Base-by-base conservation (phyloP, 2,329 filamentous ascomycete species). In the Neoscytalidium dimidiatum region DNA sequence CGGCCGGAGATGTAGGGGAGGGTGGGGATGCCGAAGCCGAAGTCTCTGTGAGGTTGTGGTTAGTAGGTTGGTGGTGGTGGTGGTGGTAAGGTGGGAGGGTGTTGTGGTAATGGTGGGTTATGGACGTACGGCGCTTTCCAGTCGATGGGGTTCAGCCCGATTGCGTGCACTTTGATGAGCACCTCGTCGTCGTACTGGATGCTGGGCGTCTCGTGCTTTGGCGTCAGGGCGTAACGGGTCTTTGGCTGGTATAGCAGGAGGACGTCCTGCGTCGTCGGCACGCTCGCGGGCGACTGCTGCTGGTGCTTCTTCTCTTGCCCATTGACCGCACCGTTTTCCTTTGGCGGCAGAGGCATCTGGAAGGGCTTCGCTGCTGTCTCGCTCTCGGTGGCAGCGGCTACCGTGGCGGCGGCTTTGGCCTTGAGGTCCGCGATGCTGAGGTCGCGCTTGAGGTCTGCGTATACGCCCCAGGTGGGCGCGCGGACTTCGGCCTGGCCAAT, bases 111-210 rank as follows among this genome's bases (percentile, higher is more conserved):
- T 43, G 52, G 21, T 41, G 33, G 6, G 7, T 38, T 19, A 19
- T 19, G 41, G 11, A 81, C 86, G 69, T 79, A 90, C 88, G 89
- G 87, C 66, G 87, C 84, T 79, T 91, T 91, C 87, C 87, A 91
- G 73, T 92, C 91, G 64, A 93, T 90, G 0, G 91, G 91, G 70
- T 93, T 93, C 41, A 93, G 77, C 0, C 90, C 90, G 69, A 92
- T 88, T 13, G 85, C 85, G 41, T 84, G 79, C 1, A 87, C 80
- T 71, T 84, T 85, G n/a, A 92, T 83, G 4, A 92, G 77, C 4
- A 91, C 76, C 69, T 92, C 87, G 48, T 52, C 31, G n/a, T 33
- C 41, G 1, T 9, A 38, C 13, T 29, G 21, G n/a, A 64, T 17
- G 3, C 26, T 29, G 8, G 63, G 63, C 6, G 26, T 46, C 2